Conservation (phyloP, 2,329 filamentous ascomycete species). For the Chaetomiaceae sp. region DNA sequence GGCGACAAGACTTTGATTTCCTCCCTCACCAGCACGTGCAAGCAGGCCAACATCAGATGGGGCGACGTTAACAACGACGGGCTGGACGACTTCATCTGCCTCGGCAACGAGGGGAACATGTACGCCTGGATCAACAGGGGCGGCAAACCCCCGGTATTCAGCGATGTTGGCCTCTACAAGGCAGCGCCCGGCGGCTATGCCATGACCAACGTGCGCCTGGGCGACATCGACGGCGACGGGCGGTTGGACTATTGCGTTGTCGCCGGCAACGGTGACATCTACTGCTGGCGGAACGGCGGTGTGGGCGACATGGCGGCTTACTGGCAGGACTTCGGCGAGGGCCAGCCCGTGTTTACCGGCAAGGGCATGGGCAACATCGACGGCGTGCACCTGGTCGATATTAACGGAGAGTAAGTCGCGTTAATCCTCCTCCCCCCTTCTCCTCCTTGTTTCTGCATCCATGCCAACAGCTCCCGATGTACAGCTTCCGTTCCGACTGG, state of each 20-base stretch:
- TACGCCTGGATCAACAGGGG: slow-evolving; percentile 4
- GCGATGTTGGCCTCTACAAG: background rate
- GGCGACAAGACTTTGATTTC: background rate
- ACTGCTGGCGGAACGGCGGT: background rate
- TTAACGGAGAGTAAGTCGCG: slow-evolving; percentile 17
- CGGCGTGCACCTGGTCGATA: slow-evolving; percentile 7
- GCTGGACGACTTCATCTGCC: slow-evolving; percentile 9
- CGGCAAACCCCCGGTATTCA: slow-evolving; percentile 4
- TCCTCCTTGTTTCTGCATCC: too few species aligned
- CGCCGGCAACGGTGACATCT: slow-evolving; percentile 1
- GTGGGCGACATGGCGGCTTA: slow-evolving; percentile 19
- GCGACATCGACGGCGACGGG: slow-evolving; percentile 1
- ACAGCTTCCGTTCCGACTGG: slow-evolving; percentile 24
- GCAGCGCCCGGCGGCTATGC: background rate
- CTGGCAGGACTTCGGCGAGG: slow-evolving; percentile 31
- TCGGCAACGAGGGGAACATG: background rate
- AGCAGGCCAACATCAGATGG: slow-evolving; percentile 1
- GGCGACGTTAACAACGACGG: slow-evolving; percentile 11
- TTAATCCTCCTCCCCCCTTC: background rate
- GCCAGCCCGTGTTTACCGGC: slow-evolving; percentile 18
- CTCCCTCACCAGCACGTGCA: background rate
- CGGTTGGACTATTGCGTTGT: background rate
- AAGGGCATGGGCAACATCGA: slow-evolving; percentile 22
- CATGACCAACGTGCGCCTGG: slow-evolving; percentile 3
- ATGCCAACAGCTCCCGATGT: background rate